A percentile compares a stretch with the other conserved stretches of the same genome.
Conservation (phyloP, 345 rosid species). For the Syzygium jambos region DNA sequence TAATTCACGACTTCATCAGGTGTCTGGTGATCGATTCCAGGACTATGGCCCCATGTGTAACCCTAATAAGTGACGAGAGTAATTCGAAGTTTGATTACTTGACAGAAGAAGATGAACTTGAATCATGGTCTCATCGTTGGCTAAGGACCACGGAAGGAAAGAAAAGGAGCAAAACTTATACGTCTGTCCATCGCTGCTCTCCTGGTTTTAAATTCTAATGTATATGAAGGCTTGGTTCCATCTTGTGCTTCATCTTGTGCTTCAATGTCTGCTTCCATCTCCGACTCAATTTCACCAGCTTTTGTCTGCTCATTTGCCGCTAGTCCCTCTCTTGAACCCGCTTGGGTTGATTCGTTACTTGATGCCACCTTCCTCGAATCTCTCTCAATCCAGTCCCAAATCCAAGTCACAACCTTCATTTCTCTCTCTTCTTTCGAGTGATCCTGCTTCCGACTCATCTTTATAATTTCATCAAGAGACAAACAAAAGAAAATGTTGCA, state of each 20-base stretch:
- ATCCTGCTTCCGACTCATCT: slow-evolving; percentile 39
- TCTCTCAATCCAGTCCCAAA: slow-evolving; percentile 39
- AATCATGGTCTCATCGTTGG: neutral
- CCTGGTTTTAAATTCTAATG: neutral
- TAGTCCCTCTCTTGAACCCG: neutral
- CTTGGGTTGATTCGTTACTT: slow-evolving; percentile 8
- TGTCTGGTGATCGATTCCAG: neutral
- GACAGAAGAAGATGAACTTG: neutral
- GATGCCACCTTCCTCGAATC: slow-evolving; percentile 22
- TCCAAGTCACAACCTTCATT: slow-evolving; percentile 60
- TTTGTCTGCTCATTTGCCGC: slow-evolving; percentile 6
- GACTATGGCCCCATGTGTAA: neutral
- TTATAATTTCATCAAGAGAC: slow-evolving; percentile 21
- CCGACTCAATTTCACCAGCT: neutral
- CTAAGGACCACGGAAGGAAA: neutral
- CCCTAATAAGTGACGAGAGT: neutral
- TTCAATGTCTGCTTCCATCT: neutral
- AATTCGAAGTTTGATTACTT: neutral
- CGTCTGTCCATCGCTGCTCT: neutral
- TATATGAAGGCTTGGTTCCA: neutral
- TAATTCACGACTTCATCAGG: neutral
- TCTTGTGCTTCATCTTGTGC: neutral
- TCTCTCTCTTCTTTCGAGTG: slow-evolving; percentile 49
- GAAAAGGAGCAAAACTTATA: neutral
- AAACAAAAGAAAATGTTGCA: neutral